phyloP scores from a whole-genome alignment of 2,329 filamentous ascomycete genomes.

The Dothistroma septosporum region DNA sequence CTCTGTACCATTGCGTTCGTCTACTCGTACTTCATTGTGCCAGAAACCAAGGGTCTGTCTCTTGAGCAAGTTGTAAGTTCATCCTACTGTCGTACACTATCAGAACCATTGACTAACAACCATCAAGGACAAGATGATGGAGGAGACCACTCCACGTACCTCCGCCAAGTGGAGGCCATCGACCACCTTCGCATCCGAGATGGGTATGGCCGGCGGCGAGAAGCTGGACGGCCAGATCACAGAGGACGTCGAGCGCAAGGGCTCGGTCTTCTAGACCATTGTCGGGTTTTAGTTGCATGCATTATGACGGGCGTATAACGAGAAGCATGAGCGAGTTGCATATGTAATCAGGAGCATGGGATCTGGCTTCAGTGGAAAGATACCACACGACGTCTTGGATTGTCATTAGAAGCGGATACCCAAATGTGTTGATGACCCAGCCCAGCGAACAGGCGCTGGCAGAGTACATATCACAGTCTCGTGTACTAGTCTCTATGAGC shows the following conservation, averaged over 20 bases:
- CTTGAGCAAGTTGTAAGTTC: slow-evolving; percentile 64
- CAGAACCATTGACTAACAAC: background rate
- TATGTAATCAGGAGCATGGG: slow-evolving; percentile 2
- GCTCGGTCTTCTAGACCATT: slow-evolving; percentile 31
- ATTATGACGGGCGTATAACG: slow-evolving; percentile 6
- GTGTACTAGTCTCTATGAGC: too few species aligned
- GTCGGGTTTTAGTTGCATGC: slow-evolving; percentile 12
- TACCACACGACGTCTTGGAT: background rate
- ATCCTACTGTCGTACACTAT: background rate
- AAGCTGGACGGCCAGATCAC: slow-evolving; percentile 30
- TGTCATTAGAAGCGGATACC: background rate
- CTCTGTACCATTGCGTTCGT: slow-evolving; percentile 53
- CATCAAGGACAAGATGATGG: slow-evolving; percentile 70
- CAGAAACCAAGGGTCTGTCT: slow-evolving; percentile 83
- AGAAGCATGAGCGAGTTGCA: slow-evolving; percentile 7
- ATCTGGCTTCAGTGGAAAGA: slow-evolving; percentile 1
- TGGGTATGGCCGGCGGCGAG: slow-evolving; percentile 32
- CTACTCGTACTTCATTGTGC: slow-evolving; percentile 51
- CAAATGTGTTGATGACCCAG: background rate
- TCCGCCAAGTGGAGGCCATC: slow-evolving; percentile 61
- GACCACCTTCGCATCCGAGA: slow-evolving; percentile 33
- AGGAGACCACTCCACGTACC: slow-evolving; percentile 73
- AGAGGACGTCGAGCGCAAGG: slow-evolving; percentile 35
- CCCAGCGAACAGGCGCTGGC: background rate
- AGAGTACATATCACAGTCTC: background rate